Conservation (phyloP, 257 asterid genomes). For the Capsicum rhomboideum region DNA sequence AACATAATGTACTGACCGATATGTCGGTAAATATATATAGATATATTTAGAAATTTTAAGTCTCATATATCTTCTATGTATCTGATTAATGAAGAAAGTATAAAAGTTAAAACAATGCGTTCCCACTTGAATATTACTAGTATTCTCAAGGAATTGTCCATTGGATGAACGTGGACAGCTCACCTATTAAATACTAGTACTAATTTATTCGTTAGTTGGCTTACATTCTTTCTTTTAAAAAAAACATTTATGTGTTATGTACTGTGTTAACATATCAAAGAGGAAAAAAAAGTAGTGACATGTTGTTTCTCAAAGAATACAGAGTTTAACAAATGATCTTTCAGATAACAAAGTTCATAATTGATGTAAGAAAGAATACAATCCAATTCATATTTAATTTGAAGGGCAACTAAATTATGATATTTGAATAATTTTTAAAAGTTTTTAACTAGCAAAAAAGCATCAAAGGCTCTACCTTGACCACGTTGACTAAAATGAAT, state of each 20-base stretch:
- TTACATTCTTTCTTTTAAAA: not conserved
- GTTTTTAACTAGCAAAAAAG: not conserved
- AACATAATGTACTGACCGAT: not conserved
- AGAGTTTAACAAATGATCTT: not conserved
- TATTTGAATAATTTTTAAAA: not conserved
- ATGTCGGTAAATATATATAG: not conserved
- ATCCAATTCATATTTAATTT: not conserved
- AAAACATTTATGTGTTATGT: not conserved
- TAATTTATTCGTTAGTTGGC: not conserved
- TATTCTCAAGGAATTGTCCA: not conserved
- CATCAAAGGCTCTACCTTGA: not conserved
- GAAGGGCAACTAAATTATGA: not conserved
- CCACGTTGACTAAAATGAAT: not conserved
- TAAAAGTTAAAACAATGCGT: not conserved
- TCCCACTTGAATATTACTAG: not conserved
- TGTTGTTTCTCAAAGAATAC: not conserved
- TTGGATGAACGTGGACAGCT: conserved; percentile 1
- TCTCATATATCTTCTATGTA: not conserved
- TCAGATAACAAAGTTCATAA: not conserved
- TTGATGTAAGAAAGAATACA: not conserved
- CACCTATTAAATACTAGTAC: not conserved
- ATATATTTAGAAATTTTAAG: not conserved
- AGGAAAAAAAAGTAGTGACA: not conserved
- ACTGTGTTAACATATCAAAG: not conserved
- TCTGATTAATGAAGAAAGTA: not conserved